Percentiles rank a stretch among this genome's conserved stretches.
Evolutionary conservation across 2,329 filamentous ascomycete genomes (phyloP).

Genomic region (Truncatella angustata): DNA sequence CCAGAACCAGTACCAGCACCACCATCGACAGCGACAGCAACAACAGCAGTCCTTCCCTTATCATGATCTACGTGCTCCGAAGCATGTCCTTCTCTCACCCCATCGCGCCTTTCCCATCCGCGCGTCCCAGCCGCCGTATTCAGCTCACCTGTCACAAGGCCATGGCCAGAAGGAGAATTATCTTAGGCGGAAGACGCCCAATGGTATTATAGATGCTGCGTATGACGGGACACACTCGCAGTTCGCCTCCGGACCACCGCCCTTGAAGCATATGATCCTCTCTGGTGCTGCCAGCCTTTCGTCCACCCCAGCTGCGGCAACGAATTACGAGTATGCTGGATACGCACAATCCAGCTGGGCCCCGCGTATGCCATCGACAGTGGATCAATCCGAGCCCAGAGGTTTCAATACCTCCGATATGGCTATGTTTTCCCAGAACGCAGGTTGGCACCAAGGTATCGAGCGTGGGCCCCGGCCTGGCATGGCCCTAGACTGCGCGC

Average conservation of each 20-base stretch:
- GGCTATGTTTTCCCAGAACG: constrained; percentile 14
- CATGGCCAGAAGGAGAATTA: constrained; percentile 63
- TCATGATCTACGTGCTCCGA: constrained; percentile 12
- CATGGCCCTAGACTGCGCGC: constrained; percentile 24
- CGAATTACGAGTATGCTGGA: constrained; percentile 18
- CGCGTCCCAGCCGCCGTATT: constrained; percentile 30
- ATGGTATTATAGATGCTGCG: constrained; percentile 85
- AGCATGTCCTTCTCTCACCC: constrained; percentile 18
- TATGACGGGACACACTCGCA: constrained; percentile 83
- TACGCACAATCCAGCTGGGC: constrained; percentile 19
- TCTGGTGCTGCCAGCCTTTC: constrained; percentile 46
- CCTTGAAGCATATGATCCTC: constrained; percentile 79
- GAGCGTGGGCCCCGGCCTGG: constrained; percentile 17
- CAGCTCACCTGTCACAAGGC: constrained; percentile 24
- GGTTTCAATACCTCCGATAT: constrained; percentile 17
- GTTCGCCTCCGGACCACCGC: constrained; percentile 69
- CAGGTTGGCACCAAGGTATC: constrained; percentile 18
- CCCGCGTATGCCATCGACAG: constrained; percentile 15
- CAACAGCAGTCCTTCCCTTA: constrained; percentile 8
- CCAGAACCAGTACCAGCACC: too few species aligned
- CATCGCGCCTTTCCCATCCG: constrained; percentile 35
- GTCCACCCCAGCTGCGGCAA: constrained; percentile 15
- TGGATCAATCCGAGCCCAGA: constrained; percentile 16
- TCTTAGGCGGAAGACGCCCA: constrained; percentile 87
- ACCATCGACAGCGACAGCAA: too few species aligned